Conservation (phyloP, 176 grass and related monocot species). For the Stipa capillata region DNA sequence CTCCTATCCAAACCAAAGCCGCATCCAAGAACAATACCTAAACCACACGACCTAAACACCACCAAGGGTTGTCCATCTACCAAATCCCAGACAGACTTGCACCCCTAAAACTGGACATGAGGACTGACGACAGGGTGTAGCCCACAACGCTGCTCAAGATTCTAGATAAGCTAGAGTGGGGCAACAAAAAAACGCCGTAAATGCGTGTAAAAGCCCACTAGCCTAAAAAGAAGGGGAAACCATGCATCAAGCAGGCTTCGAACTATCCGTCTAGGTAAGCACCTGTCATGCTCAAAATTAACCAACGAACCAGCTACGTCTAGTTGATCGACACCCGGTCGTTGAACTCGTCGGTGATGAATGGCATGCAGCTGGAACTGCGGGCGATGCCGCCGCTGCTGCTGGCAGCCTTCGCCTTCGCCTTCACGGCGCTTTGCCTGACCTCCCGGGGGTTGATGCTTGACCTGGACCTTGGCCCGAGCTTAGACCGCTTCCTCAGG, state of each 20-base stretch:
- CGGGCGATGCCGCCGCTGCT: slow-evolving; percentile 25
- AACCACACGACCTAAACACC: neutral
- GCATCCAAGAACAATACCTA: neutral
- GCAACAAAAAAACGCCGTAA: slow-evolving; percentile 16
- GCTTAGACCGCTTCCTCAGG: slow-evolving; percentile 62
- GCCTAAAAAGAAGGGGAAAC: slow-evolving; percentile 11
- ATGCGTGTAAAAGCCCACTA: slow-evolving; percentile 9
- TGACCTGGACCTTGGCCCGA: slow-evolving; percentile 36
- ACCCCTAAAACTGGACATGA: slow-evolving; percentile 1
- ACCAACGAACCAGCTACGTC: neutral
- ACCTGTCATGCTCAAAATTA: slow-evolving; percentile 5
- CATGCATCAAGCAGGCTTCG: neutral
- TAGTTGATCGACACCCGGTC: neutral
- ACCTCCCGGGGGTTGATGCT: slow-evolving; percentile 53
- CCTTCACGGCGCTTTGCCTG: neutral
- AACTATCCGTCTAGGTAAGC: neutral
- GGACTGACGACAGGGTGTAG: neutral
- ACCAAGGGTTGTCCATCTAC: neutral
- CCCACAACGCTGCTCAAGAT: neutral
- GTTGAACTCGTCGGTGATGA: slow-evolving; percentile 50
- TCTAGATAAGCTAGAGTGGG: slow-evolving; percentile 20
- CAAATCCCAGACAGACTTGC: neutral
- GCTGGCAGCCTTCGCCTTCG: neutral
- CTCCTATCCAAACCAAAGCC: neutral
- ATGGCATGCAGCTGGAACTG: slow-evolving; percentile 92